Evolutionary conservation across 2,329 filamentous ascomycete genomes (phyloP), one percentile per base, ranked within the genome.

Genomic region (Penicillium vulpinum): DNA sequence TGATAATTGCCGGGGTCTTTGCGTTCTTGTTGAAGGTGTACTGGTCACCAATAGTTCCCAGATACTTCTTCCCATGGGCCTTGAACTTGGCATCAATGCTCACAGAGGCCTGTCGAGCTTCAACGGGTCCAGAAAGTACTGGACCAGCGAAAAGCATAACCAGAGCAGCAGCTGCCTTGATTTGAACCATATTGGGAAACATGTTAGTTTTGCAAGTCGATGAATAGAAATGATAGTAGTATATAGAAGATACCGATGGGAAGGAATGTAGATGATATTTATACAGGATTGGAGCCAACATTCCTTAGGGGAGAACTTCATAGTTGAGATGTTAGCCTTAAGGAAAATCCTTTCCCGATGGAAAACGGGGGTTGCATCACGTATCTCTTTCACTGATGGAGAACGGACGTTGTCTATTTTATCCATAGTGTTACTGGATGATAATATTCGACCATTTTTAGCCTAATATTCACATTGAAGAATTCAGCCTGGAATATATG

Each of bases 31-130:
- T 83, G 45, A 90, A 74, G 7, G 76, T 78, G 15, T 70, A 68
- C 57, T 78, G 79, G 67, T 86, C 81, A 7, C 68, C 77, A 67
- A 86, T 83, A 15, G 80, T 81, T 61, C 87, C 88, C 54, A 82
- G 84, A 74, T 89, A 90, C 61, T 82, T 78, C 76, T 89, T 89
- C 60, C 86, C 86, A 65, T 83, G 81, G 56, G 81, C 80, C 68
- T 83, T 82, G 74, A 88, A 83, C 18, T 61, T 61, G 52, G 70
- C 69, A 68, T 87, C 80, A 59, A 88, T 77, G 72, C 81, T 83
- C 54, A 54, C 55, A 8, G 64, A 52, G 24, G 63, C 58, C 50
- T 62, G 62, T 16, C 61, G 61, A 35, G 38, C 5, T 33, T 44
- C 29, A 26, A 50, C 45, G 10, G 56, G 51, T 10, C 35, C 26